A percentile compares a stretch with the other conserved stretches of the same genome.
These are phyloP conservation scores for Goffeauzyma gilvescens DNA, from an alignment of 768 basidiomycete species.

Conservation along the genomic window DNA sequence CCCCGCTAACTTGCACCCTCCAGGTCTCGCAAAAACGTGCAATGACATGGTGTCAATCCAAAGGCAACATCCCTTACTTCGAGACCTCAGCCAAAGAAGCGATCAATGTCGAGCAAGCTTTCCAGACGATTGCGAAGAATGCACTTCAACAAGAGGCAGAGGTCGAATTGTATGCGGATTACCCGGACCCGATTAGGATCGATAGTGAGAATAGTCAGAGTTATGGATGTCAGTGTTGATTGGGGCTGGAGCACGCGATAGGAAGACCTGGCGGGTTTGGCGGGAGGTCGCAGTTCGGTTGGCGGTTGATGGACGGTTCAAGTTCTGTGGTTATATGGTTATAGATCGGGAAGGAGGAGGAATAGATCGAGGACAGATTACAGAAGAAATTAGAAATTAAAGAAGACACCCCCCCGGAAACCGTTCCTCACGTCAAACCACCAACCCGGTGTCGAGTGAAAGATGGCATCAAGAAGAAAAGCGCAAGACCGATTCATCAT, in stretches of 20 bases:
- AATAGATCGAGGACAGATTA: too few species aligned
- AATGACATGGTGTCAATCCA: conserved; percentile 99
- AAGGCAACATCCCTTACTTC: conserved; percentile 99
- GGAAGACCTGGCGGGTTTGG: conserved; percentile 38
- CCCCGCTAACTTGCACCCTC: background rate
- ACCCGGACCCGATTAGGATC: conserved; percentile 94
- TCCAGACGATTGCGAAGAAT: conserved; percentile 99
- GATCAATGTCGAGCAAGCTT: conserved; percentile 98
- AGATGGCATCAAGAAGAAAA: too few species aligned
- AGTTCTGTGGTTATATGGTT: too few species aligned
- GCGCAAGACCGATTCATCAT: too few species aligned
- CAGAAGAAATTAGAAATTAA: too few species aligned
- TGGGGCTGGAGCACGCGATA: conserved; percentile 19
- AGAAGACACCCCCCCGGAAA: too few species aligned
- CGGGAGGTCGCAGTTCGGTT: too few species aligned
- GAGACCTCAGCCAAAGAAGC: conserved; percentile 99
- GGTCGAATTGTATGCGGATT: conserved; percentile 93
- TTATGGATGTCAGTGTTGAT: conserved; percentile 74
- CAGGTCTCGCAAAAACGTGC: conserved; percentile 98
- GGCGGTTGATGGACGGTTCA: too few species aligned
- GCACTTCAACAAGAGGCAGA: conserved; percentile 93
- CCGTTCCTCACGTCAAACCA: too few species aligned
- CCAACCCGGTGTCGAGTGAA: too few species aligned
- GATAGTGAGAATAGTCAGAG: conserved; percentile 79
- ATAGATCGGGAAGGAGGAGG: too few species aligned